phyloP scores from a whole-genome alignment of 345 rosid species.

The Acer campestre region DNA sequence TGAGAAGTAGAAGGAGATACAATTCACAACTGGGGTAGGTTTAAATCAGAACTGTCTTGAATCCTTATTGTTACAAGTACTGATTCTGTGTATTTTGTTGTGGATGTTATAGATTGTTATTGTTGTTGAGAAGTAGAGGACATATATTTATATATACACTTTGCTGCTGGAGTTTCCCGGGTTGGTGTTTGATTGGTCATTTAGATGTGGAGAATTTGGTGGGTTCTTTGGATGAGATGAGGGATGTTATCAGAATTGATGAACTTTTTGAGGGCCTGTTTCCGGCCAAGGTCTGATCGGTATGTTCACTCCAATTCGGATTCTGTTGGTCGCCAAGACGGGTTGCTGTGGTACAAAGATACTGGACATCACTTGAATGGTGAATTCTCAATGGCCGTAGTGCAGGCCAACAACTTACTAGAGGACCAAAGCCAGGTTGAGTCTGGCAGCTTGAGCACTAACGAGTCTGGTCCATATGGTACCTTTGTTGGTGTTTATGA shows the following conservation, averaged over 20 bases:
- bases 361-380: conserved; percentile 72
- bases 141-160: neutral
- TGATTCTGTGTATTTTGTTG: conserved; percentile 21
- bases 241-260: conserved; percentile 90
- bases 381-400: conserved; percentile 93
- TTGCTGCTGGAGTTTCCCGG: conserved; percentile 11
- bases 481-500: conserved; percentile 90
- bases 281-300: conserved; percentile 74
- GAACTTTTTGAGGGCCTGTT: conserved; percentile 82
- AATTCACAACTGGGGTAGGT: conserved; percentile 11
- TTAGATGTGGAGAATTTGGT: conserved; percentile 57
- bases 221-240: conserved; percentile 80
- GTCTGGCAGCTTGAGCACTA: conserved; percentile 69
- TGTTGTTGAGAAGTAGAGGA: conserved; percentile 29
- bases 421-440: conserved; percentile 95
- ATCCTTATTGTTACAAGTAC: neutral
- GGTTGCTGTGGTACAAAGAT: conserved; percentile 82
- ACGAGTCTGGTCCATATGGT: conserved; percentile 69
- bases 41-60: conserved; percentile 4
- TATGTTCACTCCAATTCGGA: conserved; percentile 58
- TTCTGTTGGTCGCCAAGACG: conserved; percentile 76
- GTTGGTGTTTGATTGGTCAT: conserved; percentile 17
- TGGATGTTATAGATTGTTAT: conserved; percentile 17
- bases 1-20: conserved; percentile 20
- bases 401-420: conserved; percentile 86